These are phyloP conservation scores for Pluteus cervinus DNA, from an alignment of 768 basidiomycete species.

Conservation along the genomic window DNA sequence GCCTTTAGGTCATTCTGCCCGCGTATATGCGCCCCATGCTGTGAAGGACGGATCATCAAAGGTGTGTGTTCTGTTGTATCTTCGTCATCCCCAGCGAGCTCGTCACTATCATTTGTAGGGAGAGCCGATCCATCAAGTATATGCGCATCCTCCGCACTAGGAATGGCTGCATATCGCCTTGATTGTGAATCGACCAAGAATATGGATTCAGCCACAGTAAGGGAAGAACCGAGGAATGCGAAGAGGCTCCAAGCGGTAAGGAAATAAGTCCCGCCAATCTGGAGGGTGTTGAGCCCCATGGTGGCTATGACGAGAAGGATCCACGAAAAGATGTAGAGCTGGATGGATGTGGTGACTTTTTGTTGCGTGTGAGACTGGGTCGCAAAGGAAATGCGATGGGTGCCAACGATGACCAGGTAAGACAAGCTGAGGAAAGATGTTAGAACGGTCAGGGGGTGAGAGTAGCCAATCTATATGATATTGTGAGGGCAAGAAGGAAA, in stretches of 20 bases:
- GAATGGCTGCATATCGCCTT: constrained; percentile 2
- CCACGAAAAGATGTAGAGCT: constrained; percentile 56
- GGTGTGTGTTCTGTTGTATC: constrained; percentile 4
- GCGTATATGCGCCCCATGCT: constrained; percentile 10
- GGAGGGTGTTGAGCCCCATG: constrained; percentile 29
- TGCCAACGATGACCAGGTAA: constrained; percentile 35
- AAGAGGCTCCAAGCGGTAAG: constrained; percentile 48
- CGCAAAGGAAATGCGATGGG: constrained; percentile 20
- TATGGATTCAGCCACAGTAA: constrained; percentile 30
- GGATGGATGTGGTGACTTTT: constrained; percentile 44
- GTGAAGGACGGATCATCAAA: constrained; percentile 7
- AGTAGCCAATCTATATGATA: constrained; percentile 51
- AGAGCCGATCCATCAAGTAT: too few relatives aligned
- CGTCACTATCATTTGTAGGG: too few relatives aligned
- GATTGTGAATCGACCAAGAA: constrained; percentile 6
- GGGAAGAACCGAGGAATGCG: constrained; percentile 32
- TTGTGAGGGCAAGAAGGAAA: constrained; percentile 1
- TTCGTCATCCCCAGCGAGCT: constrained; percentile 2
- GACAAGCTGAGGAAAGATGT: constrained; percentile 41
- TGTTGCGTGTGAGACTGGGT: constrained; percentile 34
- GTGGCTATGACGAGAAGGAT: constrained; percentile 48
- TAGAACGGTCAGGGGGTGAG: constrained; percentile 46
- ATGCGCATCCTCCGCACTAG: constrained; percentile 5
- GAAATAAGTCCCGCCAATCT: constrained; percentile 52
- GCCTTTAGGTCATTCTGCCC: constrained; percentile 13